Percentiles rank a stretch among this genome's conserved stretches.
Evolutionary conservation across 345 rosid genomes (phyloP).

Genomic region (Arabidopsis suecica): DNA sequence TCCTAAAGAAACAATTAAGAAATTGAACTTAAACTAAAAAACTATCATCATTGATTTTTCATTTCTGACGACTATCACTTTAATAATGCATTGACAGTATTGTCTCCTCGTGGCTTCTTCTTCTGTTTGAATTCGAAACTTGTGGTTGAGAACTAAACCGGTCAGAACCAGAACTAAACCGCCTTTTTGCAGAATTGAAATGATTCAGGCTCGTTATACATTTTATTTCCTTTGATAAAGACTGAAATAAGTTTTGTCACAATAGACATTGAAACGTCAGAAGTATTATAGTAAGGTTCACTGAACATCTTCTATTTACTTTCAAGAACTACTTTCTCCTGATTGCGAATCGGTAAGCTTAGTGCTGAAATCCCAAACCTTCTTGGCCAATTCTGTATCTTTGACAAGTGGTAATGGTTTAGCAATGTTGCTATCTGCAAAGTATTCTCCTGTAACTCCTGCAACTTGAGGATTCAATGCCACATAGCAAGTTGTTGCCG

Average conservation of each 20-base stretch:
- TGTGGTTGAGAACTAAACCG: slow-evolving; percentile 6
- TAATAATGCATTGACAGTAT: slow-evolving; percentile 30
- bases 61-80: background rate
- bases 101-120: slow-evolving; percentile 34
- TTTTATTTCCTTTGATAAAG: slow-evolving; percentile 8
- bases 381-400: slow-evolving; percentile 55
- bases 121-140: slow-evolving; percentile 16
- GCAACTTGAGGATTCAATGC: slow-evolving; percentile 67
- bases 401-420: slow-evolving; percentile 51
- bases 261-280: background rate
- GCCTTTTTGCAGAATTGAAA: slow-evolving; percentile 2
- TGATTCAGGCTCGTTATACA: slow-evolving; percentile 7
- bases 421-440: slow-evolving; percentile 56
- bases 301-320: background rate
- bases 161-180: slow-evolving; percentile 15
- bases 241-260: background rate
- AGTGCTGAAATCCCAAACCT: slow-evolving; percentile 58
- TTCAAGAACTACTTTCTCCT: slow-evolving; percentile 34
- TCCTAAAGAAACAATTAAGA: slow-evolving; percentile 2
- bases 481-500: slow-evolving; percentile 77
- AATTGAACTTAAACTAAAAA: background rate
- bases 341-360: slow-evolving; percentile 39
- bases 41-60: background rate
- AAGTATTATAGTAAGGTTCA: background rate
- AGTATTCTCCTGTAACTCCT: slow-evolving; percentile 62